phyloP scores from a whole-genome alignment of 768 basidiomycete genomes.

The Tubosaeta sp. region DNA sequence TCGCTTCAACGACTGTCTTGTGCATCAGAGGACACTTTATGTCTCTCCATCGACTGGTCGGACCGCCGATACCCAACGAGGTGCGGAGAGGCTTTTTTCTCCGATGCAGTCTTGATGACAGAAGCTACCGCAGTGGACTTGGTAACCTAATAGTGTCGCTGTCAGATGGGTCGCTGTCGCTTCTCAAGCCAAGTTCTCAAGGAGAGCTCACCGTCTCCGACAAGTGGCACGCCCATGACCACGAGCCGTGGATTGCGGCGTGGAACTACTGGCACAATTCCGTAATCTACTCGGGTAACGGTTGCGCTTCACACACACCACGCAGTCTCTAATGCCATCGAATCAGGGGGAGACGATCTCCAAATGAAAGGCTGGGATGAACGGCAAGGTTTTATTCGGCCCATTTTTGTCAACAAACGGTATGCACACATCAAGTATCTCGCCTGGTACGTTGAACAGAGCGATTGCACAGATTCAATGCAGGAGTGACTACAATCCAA shows the following conservation, averaged over 20 bases:
- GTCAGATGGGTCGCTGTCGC: constrained; percentile 72
- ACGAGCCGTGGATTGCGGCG: constrained; percentile 90
- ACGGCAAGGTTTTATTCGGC: constrained; percentile 53
- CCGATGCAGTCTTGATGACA: not conserved
- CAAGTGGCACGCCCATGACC: constrained; percentile 85
- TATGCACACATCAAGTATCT: constrained; percentile 22
- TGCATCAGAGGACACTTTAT: constrained; percentile 56
- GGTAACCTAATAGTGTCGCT: constrained; percentile 74
- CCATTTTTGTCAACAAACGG: constrained; percentile 74
- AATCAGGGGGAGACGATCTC: constrained; percentile 88
- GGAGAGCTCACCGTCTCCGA: constrained; percentile 42
- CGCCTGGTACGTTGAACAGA: not conserved
- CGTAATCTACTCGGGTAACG: constrained; percentile 77
- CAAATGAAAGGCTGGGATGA: constrained; percentile 90
- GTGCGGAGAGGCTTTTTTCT: constrained; percentile 33
- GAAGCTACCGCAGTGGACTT: constrained; percentile 33
- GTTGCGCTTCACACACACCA: not conserved
- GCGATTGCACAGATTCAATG: constrained; percentile 66
- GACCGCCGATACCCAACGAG: constrained; percentile 51
- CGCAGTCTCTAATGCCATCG: not conserved
- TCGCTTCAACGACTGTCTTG: constrained; percentile 44
- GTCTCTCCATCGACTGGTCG: constrained; percentile 93
- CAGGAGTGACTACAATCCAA: constrained; percentile 89
- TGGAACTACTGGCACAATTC: constrained; percentile 86
- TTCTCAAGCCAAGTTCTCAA: constrained; percentile 48